Base-by-base conservation (phyloP, 2,329 filamentous ascomycete species). In the Orbilia javanica region DNA sequence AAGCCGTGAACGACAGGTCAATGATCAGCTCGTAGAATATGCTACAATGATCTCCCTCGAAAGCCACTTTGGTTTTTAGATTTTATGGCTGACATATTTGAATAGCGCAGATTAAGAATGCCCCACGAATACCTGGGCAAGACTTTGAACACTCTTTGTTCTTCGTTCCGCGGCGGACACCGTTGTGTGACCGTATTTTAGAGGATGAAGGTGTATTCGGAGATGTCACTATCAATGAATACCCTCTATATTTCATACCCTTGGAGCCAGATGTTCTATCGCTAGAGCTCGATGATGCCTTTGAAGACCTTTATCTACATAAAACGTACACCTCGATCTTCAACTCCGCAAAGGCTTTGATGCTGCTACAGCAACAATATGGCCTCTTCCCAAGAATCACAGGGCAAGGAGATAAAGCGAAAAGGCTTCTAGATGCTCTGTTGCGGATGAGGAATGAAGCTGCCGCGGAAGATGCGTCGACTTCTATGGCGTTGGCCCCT, bases 381-480 rank as follows among this genome's bases (percentile, higher is more conserved):
- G 96, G 96, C 1, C 89, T 99, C 11, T 98, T 99, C 81, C 96
- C 96, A 27, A 90, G 95, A 13, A 96, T 99, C 75, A 91, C 96
- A 55, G 96, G 96, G 29, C 98, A 99, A 85, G 96, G 96, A 20
- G 94, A 99, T 81, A 94, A 97, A 83, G 95, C 94, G 39, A 94
- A 95, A 83, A 90, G 90, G 62, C 89, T 99, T 1, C 92, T 94
- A 52, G 94, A 98, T 82, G 87, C 97, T 10, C 88, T 99, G 7
- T 87, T 92, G 55, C 92, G 94, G 34, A 97, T 97, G 93, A 91
- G 95, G 80, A 94, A 94, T 82, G 96, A 99, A 85, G 87, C 94
- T 13, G 93, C 94, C 53, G 92, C 92, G 20, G 94, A 96, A 83
- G 90, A 93, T 81, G 89, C 88, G 50, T 87, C 86, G 72, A 90